Evolutionary conservation across 2,329 filamentous ascomycete genomes (phyloP).

Genomic region (Exophiala phaeomuriformis): DNA sequence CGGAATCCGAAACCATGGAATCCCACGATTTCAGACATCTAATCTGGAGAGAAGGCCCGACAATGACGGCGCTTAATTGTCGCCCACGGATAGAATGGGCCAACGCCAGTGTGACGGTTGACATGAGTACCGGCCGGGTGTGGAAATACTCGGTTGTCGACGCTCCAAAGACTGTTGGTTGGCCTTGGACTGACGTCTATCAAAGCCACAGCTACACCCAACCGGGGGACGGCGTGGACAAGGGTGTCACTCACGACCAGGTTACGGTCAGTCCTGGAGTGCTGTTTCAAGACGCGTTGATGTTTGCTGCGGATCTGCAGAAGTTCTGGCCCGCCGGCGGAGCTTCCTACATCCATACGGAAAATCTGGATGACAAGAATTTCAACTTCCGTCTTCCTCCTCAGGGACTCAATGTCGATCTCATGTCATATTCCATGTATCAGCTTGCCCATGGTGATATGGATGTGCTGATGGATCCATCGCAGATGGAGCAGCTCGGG

Average conservation of each 20-base stretch:
- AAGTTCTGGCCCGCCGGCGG: background rate
- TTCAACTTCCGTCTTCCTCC: conserved; percentile 9
- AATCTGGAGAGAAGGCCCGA: conserved; percentile 8
- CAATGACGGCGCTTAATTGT: conserved; percentile 11
- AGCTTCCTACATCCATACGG: background rate
- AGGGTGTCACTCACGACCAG: conserved; percentile 1
- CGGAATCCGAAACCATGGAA: background rate
- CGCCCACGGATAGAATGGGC: conserved; percentile 9
- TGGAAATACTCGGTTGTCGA: conserved; percentile 4
- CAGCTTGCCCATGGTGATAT: conserved; percentile 3
- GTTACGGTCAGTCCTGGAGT: conserved; percentile 10
- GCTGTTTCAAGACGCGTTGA: conserved; percentile 9
- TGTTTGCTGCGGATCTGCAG: conserved; percentile 5
- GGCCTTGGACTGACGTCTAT: conserved; percentile 10
- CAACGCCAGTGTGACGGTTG: conserved; percentile 12
- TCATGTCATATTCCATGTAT: conserved; percentile 14
- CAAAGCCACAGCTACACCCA: conserved; percentile 2
- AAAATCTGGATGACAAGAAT: conserved; percentile 6
- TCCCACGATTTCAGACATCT: conserved; percentile 5
- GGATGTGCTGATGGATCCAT: conserved; percentile 1
- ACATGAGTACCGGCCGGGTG: conserved; percentile 4
- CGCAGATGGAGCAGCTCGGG: conserved; percentile 3
- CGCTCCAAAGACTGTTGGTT: background rate
- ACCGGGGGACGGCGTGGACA: background rate
- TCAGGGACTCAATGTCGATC: conserved; percentile 8